A percentile compares a stretch with the other conserved stretches of the same genome.
Evolutionary conservation across 306 rosid genomes (phyloP).

Genomic region (Nissolia schottii): DNA sequence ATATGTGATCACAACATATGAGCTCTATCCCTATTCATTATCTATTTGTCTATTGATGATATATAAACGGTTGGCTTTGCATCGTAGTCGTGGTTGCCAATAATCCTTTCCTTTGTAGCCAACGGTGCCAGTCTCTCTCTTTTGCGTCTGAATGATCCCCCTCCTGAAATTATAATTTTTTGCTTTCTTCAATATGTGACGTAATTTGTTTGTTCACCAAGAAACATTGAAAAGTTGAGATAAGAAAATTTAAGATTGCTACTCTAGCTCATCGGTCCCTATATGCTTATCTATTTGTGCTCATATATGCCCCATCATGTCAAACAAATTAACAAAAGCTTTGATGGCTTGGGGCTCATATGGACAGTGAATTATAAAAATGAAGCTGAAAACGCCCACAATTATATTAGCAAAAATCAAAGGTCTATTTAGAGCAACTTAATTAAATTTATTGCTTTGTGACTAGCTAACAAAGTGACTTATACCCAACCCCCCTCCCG

Average conservation of each 20-base stretch:
- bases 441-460: not conserved
- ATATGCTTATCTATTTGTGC: not conserved
- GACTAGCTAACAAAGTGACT: not conserved
- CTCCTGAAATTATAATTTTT: conserved; percentile 15
- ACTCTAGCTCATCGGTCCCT: not conserved
- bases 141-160: conserved; percentile 32
- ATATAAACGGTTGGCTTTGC: conserved; percentile 43
- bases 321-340: not conserved
- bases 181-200: conserved; percentile 24
- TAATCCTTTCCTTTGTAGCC: conserved; percentile 22
- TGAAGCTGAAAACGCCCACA: conserved; percentile 9
- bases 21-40: too few relatives aligned
- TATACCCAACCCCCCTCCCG: too few relatives aligned
- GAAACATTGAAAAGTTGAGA: conserved; percentile 25
- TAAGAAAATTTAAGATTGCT: not conserved
- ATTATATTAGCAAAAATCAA: not conserved
- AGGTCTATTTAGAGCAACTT: not conserved
- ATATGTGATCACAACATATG: not conserved
- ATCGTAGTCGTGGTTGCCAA: conserved; percentile 40
- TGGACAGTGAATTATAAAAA: conserved; percentile 25
- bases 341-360: not conserved
- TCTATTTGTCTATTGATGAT: not conserved
- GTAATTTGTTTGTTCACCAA: conserved; percentile 43
- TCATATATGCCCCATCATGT: too few relatives aligned
- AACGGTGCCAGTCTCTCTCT: conserved; percentile 43